A percentile compares a stretch with the other conserved stretches of the same genome.
Evolutionary conservation across 768 basidiomycete species (phyloP).

Genomic region (Lentinula guzmanii): DNA sequence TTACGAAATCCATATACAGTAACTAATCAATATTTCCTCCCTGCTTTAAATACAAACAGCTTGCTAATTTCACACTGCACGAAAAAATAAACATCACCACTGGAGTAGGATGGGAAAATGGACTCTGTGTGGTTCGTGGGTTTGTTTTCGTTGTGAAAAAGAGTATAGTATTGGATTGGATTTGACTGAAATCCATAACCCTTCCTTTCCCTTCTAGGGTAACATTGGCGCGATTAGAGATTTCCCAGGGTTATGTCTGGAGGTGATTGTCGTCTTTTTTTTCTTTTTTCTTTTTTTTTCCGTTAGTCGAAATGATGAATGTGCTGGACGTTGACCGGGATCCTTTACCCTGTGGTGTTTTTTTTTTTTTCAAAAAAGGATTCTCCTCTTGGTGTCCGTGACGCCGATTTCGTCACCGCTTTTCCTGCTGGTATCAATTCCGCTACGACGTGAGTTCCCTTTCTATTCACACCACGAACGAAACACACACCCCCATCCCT

Average conservation of each 20-base stretch:
- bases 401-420: constrained; percentile 63
- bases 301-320: too few species aligned
- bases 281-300: not conserved
- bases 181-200: not conserved
- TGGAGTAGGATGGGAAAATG: constrained; percentile 60
- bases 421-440: constrained; percentile 85
- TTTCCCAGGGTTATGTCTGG: constrained; percentile 69
- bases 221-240: constrained; percentile 51
- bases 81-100: constrained; percentile 63
- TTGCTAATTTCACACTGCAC: constrained; percentile 45
- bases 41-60: constrained; percentile 29
- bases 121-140: constrained; percentile 49
- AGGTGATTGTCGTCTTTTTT: constrained; percentile 28
- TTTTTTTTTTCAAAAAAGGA: constrained; percentile 15
- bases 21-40: not conserved
- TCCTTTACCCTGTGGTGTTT: too few species aligned
- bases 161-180: too few species aligned
- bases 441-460: constrained; percentile 62
- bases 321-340: too few species aligned
- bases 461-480: not conserved
- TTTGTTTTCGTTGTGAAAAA: not conserved
- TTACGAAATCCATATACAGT: not conserved
- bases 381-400: constrained; percentile 74
- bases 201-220: constrained; percentile 16
- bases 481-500: too few species aligned